Base-by-base conservation (phyloP, 1,139 yeast species). In the Hemisphaericaspora lyxosophila region DNA sequence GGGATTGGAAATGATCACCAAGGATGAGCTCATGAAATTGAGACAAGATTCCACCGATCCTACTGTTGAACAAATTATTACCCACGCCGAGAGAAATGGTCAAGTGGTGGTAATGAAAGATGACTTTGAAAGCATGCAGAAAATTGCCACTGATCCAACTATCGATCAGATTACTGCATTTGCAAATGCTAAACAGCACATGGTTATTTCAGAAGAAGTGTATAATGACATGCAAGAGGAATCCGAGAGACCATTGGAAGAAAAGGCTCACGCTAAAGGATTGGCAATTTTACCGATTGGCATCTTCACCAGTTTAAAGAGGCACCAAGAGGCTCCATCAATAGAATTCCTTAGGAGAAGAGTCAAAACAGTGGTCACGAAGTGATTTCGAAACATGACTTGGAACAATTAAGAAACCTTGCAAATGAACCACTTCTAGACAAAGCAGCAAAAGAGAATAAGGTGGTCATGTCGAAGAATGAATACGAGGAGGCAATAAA, bases 251-350 rank as follows among this genome's bases (percentile, higher is more conserved):
- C 28, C 60, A 4, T 42, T 61, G 24, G 56, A 57, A 20, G 34
- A 46, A 2, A 53, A 48, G 36, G 64, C 63, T 3, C 39, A 40
- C 14, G 39, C 42, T 27, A 28, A 37, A 9, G 49, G 50, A 8
- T 18, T 48, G 42, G 40, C 33, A 5, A 33, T 57, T n/a, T 20
- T 58, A 5, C 41, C 53, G n/a, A 34, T 33, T 9, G 42, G 35
- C 1, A 50, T 48, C n/a, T 48, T 46, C 25, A 36, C 47, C 2
- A 39, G 37, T 12, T 35, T 62, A 38, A 42, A 39, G 25, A 47
- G 46, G 19, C 40, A 48, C 4, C 53, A 62, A 1, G 45, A 54
- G 16, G 23, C 34, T 5, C 71, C 73, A 4, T 36, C 57, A 1
- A 16, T 51, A 18, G 61, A 55, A 2, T 53, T 51, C 41, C 50